Conservation (phyloP, 1,139 yeast genomes). For the Casaregolazyma lundiana region DNA sequence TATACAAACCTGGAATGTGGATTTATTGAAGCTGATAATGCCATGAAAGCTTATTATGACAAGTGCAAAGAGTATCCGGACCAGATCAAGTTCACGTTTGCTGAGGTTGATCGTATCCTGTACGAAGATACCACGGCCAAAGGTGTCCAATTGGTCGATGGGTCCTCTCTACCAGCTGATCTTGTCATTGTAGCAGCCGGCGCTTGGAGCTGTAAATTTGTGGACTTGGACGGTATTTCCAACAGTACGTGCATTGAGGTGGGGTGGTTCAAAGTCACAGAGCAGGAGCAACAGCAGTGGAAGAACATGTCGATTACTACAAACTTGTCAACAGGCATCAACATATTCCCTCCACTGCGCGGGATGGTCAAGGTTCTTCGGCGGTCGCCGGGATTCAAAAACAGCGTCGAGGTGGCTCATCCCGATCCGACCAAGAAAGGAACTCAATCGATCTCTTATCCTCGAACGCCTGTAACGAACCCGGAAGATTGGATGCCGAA, state of each 20-base stretch:
- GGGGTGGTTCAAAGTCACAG: constrained; percentile 12
- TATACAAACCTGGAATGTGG: constrained; percentile 11
- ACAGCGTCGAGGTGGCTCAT: constrained; percentile 6
- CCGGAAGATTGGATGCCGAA: constrained; percentile 14
- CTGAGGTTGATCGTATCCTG: constrained; percentile 9
- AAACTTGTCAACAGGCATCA: constrained; percentile 13
- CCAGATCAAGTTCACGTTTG: constrained; percentile 10
- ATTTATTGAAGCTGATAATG: constrained; percentile 12
- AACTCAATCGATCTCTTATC: constrained; percentile 10
- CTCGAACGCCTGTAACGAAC: constrained; percentile 10
- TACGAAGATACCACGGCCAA: constrained; percentile 9
- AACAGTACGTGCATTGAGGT: constrained; percentile 13
- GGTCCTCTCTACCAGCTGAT: constrained; percentile 1
- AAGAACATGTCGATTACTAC: constrained; percentile 14
- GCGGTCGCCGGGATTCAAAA: constrained; percentile 13
- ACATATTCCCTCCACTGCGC: constrained; percentile 12
- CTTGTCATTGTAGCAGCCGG: constrained; percentile 13
- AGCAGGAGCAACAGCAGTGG: constrained; percentile 11
- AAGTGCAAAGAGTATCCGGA: constrained; percentile 6
- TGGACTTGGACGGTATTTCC: constrained; percentile 9
- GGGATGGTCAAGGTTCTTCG: constrained; percentile 12
- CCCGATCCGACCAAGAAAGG: constrained; percentile 9
- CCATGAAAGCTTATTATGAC: constrained; percentile 11
- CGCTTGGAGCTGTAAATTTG: constrained; percentile 14
- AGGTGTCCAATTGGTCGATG: constrained; percentile 9